These are phyloP conservation scores for Fusarium stilboides DNA, from an alignment of 2,329 filamentous ascomycete genomes.

Conservation along the genomic window DNA sequence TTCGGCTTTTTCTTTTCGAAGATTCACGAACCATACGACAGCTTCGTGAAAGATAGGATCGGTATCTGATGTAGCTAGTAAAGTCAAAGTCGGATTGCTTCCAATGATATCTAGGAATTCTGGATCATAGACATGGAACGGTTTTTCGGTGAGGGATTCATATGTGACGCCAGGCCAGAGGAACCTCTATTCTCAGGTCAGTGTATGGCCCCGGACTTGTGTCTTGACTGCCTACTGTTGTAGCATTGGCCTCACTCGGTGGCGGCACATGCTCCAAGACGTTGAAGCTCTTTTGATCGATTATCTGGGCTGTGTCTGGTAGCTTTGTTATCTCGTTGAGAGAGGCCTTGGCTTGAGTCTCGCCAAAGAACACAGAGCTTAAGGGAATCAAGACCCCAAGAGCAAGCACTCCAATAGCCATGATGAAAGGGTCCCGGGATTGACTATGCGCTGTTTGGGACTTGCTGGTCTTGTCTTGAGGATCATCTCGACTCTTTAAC, in stretches of 20 bases:
- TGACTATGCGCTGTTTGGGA: too few species aligned
- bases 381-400: conserved; percentile 8
- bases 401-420: conserved; percentile 14
- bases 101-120: conserved; percentile 68
- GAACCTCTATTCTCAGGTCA: conserved; percentile 18
- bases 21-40: conserved; percentile 64
- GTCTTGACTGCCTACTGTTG: conserved; percentile 18
- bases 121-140: conserved; percentile 60
- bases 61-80: conserved; percentile 61
- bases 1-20: too few species aligned
- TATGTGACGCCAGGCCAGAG: conserved; percentile 46
- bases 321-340: not conserved
- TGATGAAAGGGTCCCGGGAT: not conserved
- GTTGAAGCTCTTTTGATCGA: conserved; percentile 46
- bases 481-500: not conserved
- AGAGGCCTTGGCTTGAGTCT: not conserved
- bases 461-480: not conserved
- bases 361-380: conserved; percentile 4
- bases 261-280: conserved; percentile 39
- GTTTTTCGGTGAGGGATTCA: conserved; percentile 40
- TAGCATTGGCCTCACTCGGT: conserved; percentile 34
- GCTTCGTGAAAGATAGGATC: conserved; percentile 70
- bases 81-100: conserved; percentile 62
- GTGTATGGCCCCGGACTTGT: fast-evolving
- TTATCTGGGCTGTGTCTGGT: conserved; percentile 40